These are phyloP conservation scores for Pichia sp. DNA, from an alignment of 1,139 yeast species.

Conservation along the genomic window DNA sequence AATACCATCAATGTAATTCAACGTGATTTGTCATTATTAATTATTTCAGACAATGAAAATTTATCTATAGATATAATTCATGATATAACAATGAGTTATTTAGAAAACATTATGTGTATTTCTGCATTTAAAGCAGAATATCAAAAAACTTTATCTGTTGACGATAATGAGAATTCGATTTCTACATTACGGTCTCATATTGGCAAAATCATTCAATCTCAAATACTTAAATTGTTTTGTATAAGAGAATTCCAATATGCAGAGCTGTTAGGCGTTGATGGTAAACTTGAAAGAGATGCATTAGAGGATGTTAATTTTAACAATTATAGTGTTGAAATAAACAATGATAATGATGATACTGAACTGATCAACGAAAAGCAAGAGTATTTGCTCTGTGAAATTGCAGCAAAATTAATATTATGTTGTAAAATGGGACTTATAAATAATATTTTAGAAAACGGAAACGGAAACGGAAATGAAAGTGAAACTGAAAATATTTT, in stretches of 20 bases:
- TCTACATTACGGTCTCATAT: conserved; percentile 1
- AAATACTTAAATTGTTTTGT: conserved; percentile 25
- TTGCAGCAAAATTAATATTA: conserved; percentile 43
- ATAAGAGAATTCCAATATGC: conserved; percentile 32
- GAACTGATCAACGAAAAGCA: conserved; percentile 33
- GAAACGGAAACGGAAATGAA: conserved; percentile 2
- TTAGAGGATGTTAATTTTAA: conserved; percentile 55
- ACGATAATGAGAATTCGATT: background rate
- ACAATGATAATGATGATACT: conserved; percentile 7
- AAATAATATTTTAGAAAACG: conserved; percentile 28
- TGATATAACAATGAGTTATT: conserved; percentile 3
- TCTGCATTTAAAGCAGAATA: conserved; percentile 15
- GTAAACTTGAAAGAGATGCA: conserved; percentile 47
- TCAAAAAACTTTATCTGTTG: background rate
- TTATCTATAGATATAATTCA: conserved; percentile 4
- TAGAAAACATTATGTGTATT: conserved; percentile 11
- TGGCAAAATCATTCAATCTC: conserved; percentile 9
- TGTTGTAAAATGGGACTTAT: conserved; percentile 34
- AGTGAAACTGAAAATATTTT: conserved; percentile 19
- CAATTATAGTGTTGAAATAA: conserved; percentile 13
- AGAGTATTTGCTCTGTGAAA: conserved; percentile 36
- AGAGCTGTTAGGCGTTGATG: conserved; percentile 30
- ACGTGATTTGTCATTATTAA: background rate
- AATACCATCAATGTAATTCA: conserved; percentile 9
- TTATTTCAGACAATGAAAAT: conserved; percentile 3